These are phyloP conservation scores for Penicillium olsonii DNA, from an alignment of 2,329 filamentous ascomycete species.

Conservation along the genomic window DNA sequence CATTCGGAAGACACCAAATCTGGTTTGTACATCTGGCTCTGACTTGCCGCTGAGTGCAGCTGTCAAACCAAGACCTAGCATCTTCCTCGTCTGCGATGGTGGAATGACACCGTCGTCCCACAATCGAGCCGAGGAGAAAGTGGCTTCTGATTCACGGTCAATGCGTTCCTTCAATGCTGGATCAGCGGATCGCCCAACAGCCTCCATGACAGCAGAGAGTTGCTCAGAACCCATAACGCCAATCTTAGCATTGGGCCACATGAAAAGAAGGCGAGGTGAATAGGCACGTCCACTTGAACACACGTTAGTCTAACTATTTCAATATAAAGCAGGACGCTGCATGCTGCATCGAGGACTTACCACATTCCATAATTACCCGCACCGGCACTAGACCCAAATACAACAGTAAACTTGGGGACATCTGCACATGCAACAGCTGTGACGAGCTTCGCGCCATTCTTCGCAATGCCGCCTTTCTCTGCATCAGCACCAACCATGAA, in stretches of 20 bases:
- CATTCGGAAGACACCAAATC: conserved; percentile 83
- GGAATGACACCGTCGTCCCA: conserved; percentile 89
- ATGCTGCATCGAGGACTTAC: conserved; percentile 41
- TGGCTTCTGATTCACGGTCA: conserved; percentile 84
- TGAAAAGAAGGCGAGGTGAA: conserved; percentile 86
- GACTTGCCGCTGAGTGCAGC: conserved; percentile 71
- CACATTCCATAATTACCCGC: conserved; percentile 99
- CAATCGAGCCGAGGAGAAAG: conserved; percentile 82
- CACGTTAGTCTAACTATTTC: conserved; percentile 2
- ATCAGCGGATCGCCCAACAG: conserved; percentile 81
- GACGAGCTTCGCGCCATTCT: conserved; percentile 96
- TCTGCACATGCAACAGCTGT: conserved; percentile 91
- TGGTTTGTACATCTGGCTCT: conserved; percentile 59
- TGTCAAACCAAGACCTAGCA: conserved; percentile 71
- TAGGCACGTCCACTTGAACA: conserved; percentile 75
- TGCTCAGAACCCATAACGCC: conserved; percentile 97
- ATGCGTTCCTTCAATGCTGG: conserved; percentile 80
- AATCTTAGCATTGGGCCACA: conserved; percentile 96
- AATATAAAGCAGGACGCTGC: background rate
- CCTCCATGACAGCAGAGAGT: conserved; percentile 88
- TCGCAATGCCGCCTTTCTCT: conserved; percentile 92
- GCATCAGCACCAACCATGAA: conserved; percentile 97
- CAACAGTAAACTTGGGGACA: conserved; percentile 95
- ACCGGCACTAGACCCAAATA: conserved; percentile 89
- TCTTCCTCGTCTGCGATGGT: conserved; percentile 71